Percentiles rank a stretch among this genome's conserved stretches.
Evolutionary conservation across 2,329 filamentous ascomycete species (phyloP).

Genomic region (Fusarium citri): DNA sequence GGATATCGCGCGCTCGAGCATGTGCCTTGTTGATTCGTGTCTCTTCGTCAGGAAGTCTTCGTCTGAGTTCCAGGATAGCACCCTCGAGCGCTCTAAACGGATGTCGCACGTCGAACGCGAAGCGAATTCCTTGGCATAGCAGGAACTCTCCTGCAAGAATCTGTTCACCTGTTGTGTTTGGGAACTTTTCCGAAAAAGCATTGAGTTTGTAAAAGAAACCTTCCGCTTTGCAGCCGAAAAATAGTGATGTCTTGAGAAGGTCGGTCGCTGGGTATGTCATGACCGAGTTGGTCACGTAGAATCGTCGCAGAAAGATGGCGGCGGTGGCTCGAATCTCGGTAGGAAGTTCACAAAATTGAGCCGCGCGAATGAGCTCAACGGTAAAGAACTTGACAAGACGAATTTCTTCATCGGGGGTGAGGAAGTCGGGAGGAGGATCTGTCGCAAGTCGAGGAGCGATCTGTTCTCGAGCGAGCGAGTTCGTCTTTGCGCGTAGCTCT

Average conservation of each 20-base stretch:
- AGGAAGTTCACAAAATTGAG: constrained; percentile 63
- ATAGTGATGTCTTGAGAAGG: constrained; percentile 89
- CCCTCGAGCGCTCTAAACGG: constrained; percentile 91
- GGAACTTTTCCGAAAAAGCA: constrained; percentile 76
- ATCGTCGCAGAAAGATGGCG: constrained; percentile 89
- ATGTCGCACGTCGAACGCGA: constrained; percentile 92
- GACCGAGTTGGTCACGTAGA: constrained; percentile 94
- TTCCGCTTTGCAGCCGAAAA: constrained; percentile 94
- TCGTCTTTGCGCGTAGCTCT: constrained; percentile 80
- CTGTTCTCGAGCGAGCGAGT: constrained; percentile 74
- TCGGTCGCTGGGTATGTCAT: constrained; percentile 96
- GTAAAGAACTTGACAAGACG: constrained; percentile 84
- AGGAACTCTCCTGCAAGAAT: constrained; percentile 93
- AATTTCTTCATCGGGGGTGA: constrained; percentile 86
- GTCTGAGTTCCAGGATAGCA: constrained; percentile 82
- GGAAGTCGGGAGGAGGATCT: constrained; percentile 75
- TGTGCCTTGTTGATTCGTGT: constrained; percentile 71
- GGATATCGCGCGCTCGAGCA: constrained; percentile 75
- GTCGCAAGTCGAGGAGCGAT: constrained; percentile 68
- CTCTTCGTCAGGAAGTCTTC: constrained; percentile 71
- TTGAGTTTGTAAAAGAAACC: constrained; percentile 76
- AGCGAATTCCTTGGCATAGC: constrained; percentile 90
- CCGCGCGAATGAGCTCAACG: constrained; percentile 67
- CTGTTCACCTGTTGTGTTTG: constrained; percentile 79
- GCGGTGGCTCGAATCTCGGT: constrained; percentile 73